Evolutionary conservation across 106 monocot species (phyloP).

Genomic region (Apostasia ramifera): DNA sequence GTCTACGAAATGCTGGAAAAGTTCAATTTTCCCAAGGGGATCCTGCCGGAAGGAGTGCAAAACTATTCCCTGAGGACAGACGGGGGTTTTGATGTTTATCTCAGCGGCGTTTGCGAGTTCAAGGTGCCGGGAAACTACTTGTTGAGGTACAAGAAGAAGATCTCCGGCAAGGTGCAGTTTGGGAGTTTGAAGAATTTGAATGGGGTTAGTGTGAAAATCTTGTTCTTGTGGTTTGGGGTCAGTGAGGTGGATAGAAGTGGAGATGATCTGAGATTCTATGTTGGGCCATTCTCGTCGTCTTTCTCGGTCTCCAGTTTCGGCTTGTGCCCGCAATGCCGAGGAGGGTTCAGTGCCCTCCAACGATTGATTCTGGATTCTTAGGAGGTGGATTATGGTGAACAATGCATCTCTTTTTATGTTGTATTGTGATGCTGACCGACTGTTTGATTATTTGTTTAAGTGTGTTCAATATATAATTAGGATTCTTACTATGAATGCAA

Average conservation of each 20-base stretch:
- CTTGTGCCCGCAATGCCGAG: conserved; percentile 24
- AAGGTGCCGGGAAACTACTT: conserved; percentile 23
- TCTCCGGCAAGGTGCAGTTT: conserved; percentile 25
- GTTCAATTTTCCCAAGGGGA: conserved; percentile 29
- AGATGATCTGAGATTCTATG: conserved; percentile 19
- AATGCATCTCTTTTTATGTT: background rate
- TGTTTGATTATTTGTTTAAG: too few relatives aligned
- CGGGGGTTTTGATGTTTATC: conserved; percentile 22
- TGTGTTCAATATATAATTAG: too few relatives aligned
- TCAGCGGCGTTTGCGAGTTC: conserved; percentile 18
- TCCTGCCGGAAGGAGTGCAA: conserved; percentile 29
- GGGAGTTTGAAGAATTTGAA: conserved; percentile 17
- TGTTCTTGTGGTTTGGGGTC: conserved; percentile 34
- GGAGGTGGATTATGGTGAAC: background rate
- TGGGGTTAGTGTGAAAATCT: conserved; percentile 35
- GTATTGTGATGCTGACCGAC: too few relatives aligned
- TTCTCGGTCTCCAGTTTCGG: conserved; percentile 29
- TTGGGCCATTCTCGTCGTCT: conserved; percentile 39
- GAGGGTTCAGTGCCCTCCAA: conserved; percentile 10
- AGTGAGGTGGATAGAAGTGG: conserved; percentile 16
- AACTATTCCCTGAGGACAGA: conserved; percentile 12
- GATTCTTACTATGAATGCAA: too few relatives aligned
- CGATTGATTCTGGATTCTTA: background rate
- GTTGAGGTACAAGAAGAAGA: conserved; percentile 24
- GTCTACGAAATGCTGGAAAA: conserved; percentile 36